Evolutionary conservation across 371 early-diverging fungal genomes (phyloP).

Genomic region (Syncephalastrum monosporum): DNA sequence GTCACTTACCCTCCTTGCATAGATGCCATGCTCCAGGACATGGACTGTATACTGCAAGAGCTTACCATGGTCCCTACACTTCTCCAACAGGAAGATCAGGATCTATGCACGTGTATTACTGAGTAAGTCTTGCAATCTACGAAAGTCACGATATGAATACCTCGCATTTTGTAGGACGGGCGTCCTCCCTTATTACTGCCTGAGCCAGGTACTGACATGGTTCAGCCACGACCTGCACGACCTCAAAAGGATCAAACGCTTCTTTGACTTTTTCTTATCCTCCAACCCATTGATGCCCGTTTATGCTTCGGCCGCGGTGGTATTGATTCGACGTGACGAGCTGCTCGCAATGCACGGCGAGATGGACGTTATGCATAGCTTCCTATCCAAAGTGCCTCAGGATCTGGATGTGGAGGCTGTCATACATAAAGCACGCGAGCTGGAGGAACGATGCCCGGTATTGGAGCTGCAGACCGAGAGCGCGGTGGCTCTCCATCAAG

Average conservation of each 20-base stretch:
- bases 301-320: slow-evolving; percentile 70
- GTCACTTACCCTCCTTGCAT: not conserved
- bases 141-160: not conserved
- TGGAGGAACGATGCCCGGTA: slow-evolving; percentile 43
- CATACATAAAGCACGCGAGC: slow-evolving; percentile 36
- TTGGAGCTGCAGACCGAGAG: slow-evolving; percentile 40
- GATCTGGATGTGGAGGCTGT: slow-evolving; percentile 39
- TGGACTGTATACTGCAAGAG: slow-evolving; percentile 61
- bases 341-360: slow-evolving; percentile 53
- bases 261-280: slow-evolving; percentile 77
- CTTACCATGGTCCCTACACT: slow-evolving; percentile 54
- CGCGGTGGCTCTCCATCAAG: slow-evolving; percentile 36
- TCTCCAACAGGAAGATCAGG: slow-evolving; percentile 48
- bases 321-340: slow-evolving; percentile 47
- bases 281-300: slow-evolving; percentile 74
- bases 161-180: slow-evolving; percentile 34
- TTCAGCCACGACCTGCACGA: slow-evolving; percentile 74
- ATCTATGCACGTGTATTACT: slow-evolving; percentile 47
- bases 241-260: slow-evolving; percentile 54
- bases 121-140: slow-evolving; percentile 27
- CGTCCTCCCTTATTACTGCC: slow-evolving; percentile 75
- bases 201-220: slow-evolving; percentile 90
- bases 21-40: slow-evolving; percentile 63
- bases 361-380: slow-evolving; percentile 52
- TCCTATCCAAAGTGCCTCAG: slow-evolving; percentile 55